Percentiles rank a stretch among this genome's conserved stretches.
These are phyloP conservation scores for Talaromyces wortmannii DNA, from an alignment of 495 filamentous ascomycete species.

Conservation along the genomic window DNA sequence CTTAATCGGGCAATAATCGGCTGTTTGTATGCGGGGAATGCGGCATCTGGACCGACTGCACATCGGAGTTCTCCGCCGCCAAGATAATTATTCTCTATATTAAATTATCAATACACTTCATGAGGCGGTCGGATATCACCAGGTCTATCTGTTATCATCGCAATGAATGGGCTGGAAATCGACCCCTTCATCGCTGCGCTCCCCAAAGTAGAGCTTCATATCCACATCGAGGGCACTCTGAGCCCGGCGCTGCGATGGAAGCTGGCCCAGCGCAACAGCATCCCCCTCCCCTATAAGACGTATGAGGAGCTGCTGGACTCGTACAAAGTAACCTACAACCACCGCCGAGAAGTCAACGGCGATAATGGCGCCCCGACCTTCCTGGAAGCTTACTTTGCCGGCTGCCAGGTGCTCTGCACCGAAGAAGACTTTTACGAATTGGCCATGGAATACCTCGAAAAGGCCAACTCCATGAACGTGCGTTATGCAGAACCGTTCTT, in stretches of 20 bases:
- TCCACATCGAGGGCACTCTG: constrained; percentile 39
- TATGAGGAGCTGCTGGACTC: constrained; percentile 21
- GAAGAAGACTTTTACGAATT: constrained; percentile 36
- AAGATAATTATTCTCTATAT: not conserved
- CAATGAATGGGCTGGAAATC: constrained; percentile 24
- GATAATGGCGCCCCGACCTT: constrained; percentile 27
- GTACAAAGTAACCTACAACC: constrained; percentile 24
- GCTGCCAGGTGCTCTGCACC: constrained; percentile 27
- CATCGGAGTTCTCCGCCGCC: not conserved
- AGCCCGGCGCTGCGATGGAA: constrained; percentile 28
- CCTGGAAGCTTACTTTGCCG: constrained; percentile 34
- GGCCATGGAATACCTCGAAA: constrained; percentile 27
- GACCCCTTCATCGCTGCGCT: constrained; percentile 21
- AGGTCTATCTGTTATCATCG: not conserved
- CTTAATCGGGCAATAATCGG: too few relatives aligned
- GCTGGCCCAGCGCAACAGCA: constrained; percentile 28
- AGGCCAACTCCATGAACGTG: constrained; percentile 27
- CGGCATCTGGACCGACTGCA: not conserved
- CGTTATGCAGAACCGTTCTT: constrained; percentile 37
- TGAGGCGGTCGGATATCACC: not conserved
- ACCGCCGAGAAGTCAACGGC: constrained; percentile 24
- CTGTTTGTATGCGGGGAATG: not conserved
- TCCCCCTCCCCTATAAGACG: constrained; percentile 22
- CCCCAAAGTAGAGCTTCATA: constrained; percentile 37
- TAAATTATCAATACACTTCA: too few relatives aligned